Conservation (phyloP, 176 grass and related monocot species). For the Tillandsia fasciculata region DNA sequence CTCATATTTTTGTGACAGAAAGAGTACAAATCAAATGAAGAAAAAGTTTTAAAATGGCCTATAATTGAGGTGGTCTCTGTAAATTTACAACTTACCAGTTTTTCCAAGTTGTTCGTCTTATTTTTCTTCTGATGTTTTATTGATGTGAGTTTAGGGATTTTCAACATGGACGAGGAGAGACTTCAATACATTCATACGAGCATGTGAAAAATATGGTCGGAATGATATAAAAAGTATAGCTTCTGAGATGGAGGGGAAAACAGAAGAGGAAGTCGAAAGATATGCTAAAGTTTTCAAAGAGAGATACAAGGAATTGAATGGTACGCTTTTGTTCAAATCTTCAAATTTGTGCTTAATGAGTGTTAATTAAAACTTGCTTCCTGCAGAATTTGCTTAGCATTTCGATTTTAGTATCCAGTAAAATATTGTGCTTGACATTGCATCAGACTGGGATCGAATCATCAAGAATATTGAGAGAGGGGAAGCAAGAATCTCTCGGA, state of each 20-base stretch:
- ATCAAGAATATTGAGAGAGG: conserved; percentile 98
- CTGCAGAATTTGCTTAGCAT: background rate
- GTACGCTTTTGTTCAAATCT: conserved; percentile 26
- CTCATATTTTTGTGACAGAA: too few species aligned
- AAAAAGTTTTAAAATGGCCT: too few species aligned
- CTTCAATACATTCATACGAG: conserved; percentile 87
- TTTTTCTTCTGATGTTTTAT: conserved; percentile 7
- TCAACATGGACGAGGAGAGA: conserved; percentile 87
- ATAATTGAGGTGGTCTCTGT: too few species aligned
- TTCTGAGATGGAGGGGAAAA: conserved; percentile 89
- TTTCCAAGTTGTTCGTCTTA: background rate
- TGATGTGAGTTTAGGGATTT: conserved; percentile 58
- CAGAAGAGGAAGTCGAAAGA: conserved; percentile 90
- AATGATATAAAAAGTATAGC: conserved; percentile 91
- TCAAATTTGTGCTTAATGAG: background rate
- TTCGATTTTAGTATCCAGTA: background rate
- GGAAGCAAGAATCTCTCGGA: conserved; percentile 84
- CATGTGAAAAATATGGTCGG: conserved; percentile 93
- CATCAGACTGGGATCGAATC: conserved; percentile 89
- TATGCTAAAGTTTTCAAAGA: conserved; percentile 83
- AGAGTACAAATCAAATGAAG: too few species aligned
- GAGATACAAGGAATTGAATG: conserved; percentile 89
- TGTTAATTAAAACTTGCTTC: background rate
- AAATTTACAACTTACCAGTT: background rate
- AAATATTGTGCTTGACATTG: conserved; percentile 5